Evolutionary conservation across 2,329 filamentous ascomycete species (phyloP).

Genomic region (Trichoderma sp.): DNA sequence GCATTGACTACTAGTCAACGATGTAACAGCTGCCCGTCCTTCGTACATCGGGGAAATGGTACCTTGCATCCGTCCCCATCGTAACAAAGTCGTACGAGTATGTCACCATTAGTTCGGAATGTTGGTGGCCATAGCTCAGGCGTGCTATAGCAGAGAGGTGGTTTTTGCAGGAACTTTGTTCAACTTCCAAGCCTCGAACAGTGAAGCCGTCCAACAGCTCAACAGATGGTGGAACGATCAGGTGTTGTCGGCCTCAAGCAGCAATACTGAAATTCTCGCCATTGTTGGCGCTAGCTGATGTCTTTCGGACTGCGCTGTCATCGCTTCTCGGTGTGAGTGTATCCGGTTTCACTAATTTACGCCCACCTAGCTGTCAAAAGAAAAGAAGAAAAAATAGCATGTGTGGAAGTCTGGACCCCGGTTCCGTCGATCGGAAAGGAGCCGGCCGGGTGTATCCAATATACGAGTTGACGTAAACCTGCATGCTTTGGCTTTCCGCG

Average conservation of each 20-base stretch:
- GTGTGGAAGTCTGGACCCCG: background rate
- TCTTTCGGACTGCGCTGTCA: background rate
- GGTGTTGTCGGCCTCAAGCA: background rate
- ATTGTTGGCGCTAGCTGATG: background rate
- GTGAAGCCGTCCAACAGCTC: background rate
- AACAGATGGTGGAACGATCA: background rate
- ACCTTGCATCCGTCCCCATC: background rate
- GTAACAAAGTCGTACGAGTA: background rate
- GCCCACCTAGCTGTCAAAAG: background rate
- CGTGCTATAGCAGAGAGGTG: background rate
- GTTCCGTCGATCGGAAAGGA: background rate
- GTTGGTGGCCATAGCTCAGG: constrained; percentile 7
- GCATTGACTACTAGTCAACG: background rate
- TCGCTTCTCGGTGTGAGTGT: background rate
- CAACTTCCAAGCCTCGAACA: background rate
- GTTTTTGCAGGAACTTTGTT: background rate
- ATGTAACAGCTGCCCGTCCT: background rate
- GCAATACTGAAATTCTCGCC: background rate
- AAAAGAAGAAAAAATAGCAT: background rate
- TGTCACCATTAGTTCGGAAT: background rate
- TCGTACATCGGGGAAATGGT: background rate
- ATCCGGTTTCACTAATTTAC: constrained; percentile 7
- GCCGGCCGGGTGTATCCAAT: background rate
- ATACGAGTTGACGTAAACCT: background rate
- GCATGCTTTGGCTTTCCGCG: background rate